Evolutionary conservation across 2,329 filamentous ascomycete genomes (phyloP).

Genomic region (Aaosphaeria arxii): DNA sequence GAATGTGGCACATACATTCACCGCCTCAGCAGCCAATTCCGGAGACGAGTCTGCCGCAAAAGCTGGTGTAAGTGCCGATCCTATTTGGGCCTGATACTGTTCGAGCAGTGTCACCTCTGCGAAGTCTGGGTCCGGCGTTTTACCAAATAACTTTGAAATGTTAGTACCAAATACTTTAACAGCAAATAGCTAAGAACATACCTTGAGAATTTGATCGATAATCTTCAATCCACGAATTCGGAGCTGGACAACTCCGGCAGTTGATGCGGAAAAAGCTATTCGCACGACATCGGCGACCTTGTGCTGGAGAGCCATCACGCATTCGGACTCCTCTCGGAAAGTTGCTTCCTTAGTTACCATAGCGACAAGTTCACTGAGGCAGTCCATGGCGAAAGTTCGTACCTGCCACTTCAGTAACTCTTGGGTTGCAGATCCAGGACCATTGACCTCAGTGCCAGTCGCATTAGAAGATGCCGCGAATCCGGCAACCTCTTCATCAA

Average conservation of each 20-base stretch:
- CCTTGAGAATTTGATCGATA: constrained; percentile 84
- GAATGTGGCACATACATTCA: constrained; percentile 97
- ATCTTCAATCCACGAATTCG: constrained; percentile 90
- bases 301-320: constrained; percentile 75
- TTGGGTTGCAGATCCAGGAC: constrained; percentile 55
- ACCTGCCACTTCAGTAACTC: constrained; percentile 96
- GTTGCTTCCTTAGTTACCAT: constrained; percentile 77
- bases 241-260: constrained; percentile 84
- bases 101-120: constrained; percentile 94
- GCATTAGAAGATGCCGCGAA: constrained; percentile 75
- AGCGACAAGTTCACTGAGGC: constrained; percentile 76
- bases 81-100: constrained; percentile 98
- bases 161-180: constrained; percentile 6
- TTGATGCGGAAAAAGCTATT: constrained; percentile 96
- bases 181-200: constrained; percentile 15
- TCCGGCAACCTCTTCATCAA: constrained; percentile 94
- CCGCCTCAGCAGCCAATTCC: constrained; percentile 90
- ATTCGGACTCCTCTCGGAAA: constrained; percentile 72
- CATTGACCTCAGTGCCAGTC: constrained; percentile 42
- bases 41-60: constrained; percentile 96
- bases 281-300: constrained; percentile 89
- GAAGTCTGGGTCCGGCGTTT: constrained; percentile 93
- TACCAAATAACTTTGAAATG: constrained; percentile 72
- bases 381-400: constrained; percentile 87
- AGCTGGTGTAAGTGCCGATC: constrained; percentile 90